These are phyloP conservation scores for Bondarzewia mesenterica DNA, from an alignment of 1,284 basidiomycete species.

Conservation along the genomic window DNA sequence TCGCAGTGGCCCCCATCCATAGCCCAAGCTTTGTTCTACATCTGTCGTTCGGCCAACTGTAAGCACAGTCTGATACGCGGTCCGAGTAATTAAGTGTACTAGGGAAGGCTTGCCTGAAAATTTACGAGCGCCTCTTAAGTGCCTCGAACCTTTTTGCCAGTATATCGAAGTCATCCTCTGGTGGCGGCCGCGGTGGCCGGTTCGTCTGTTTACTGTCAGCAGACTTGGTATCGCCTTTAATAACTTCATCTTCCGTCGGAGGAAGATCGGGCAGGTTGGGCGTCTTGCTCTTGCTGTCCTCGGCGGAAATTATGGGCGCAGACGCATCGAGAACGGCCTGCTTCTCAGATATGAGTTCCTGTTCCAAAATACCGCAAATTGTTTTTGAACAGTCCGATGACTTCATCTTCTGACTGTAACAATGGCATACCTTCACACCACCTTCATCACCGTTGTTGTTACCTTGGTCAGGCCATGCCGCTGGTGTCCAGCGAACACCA, in stretches of 20 bases:
- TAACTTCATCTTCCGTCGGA: conserved; percentile 31
- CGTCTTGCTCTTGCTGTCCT: conserved; percentile 20
- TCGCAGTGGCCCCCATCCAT: too few species aligned
- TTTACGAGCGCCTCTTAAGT: conserved; percentile 72
- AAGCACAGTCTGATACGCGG: too few species aligned
- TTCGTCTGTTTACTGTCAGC: conserved; percentile 9
- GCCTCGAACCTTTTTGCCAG: conserved; percentile 70
- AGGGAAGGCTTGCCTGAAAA: too few species aligned
- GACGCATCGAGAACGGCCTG: background rate
- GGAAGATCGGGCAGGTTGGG: conserved; percentile 40
- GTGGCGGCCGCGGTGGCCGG: conserved; percentile 18
- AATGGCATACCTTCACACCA: conserved; percentile 1
- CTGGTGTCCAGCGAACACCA: conserved; percentile 61
- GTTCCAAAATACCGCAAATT: too few species aligned
- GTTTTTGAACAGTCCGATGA: background rate
- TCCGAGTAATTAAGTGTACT: too few species aligned
- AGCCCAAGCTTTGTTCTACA: too few species aligned
- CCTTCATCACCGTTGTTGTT: conserved; percentile 23
- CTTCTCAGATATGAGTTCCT: background rate
- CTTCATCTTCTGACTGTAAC: background rate
- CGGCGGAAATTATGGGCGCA: too few species aligned
- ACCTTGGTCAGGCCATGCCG: conserved; percentile 18
- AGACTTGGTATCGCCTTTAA: conserved; percentile 17
- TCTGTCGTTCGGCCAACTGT: too few species aligned
- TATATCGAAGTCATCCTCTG: conserved; percentile 64